phyloP scores from a whole-genome alignment of 768 basidiomycete genomes.

The Coprinellus micaceus region DNA sequence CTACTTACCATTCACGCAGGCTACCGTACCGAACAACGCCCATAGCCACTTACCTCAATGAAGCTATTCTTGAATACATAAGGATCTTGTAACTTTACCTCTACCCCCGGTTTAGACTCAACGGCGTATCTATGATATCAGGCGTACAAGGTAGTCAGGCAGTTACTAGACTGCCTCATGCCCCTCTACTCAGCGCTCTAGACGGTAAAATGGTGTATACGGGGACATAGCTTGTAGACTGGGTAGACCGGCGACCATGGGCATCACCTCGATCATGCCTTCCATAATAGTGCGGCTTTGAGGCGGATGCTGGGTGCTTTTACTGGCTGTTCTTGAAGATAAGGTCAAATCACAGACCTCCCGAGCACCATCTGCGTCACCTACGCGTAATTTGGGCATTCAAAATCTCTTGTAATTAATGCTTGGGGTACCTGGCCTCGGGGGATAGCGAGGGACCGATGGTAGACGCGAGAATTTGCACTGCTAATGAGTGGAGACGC shows the following conservation, averaged over 20 bases:
- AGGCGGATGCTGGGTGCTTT: neutral
- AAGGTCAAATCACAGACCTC: neutral
- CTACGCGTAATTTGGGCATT: neutral
- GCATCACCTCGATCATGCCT: neutral
- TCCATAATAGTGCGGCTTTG: neutral
- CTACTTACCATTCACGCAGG: too few relatives aligned
- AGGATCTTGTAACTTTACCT: too few relatives aligned
- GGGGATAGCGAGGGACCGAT: neutral
- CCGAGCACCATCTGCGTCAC: too few relatives aligned
- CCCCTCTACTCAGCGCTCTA: neutral
- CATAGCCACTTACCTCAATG: too few relatives aligned
- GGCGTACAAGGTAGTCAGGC: too few relatives aligned
- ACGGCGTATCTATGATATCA: too few relatives aligned
- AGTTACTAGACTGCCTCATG: neutral
- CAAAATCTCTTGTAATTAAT: neutral
- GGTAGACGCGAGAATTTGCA: neutral
- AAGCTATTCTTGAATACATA: too few relatives aligned
- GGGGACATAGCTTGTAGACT: neutral
- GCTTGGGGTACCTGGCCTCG: neutral
- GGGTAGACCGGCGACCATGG: neutral
- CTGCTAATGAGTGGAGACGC: neutral
- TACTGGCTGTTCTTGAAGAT: neutral
- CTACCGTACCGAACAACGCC: too few relatives aligned
- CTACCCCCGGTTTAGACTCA: too few relatives aligned
- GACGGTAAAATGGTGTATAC: neutral